Base-by-base conservation (phyloP, 2,329 filamentous ascomycete genomes). In the Rhytidhysteron rufulum region DNA sequence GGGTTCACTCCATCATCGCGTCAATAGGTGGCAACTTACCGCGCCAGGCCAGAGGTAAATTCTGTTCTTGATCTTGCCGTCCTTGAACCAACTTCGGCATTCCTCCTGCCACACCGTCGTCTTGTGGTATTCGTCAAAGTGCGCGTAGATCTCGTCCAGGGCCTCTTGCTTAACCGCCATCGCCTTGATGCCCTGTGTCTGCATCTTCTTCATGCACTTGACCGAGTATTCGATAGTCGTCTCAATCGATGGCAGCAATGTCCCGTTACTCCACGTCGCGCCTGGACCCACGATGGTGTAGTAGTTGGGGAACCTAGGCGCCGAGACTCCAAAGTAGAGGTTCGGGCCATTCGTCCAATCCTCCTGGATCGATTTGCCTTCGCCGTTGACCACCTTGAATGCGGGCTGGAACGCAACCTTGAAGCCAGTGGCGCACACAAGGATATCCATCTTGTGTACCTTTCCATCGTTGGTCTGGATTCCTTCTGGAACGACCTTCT, bases 231-330 rank as follows among this genome's bases (percentile, higher is more conserved):
- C 55, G 33, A 63, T 51, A 0, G 55, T 69, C 10, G 67, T 72
- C 47, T 73, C 70, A 34, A 72, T 69, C 15, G 65, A 67, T 4
- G 67, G 68, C 5, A 72, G 48, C 1, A 72, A 55, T 0, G 67
- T 69, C 33, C 71, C 70, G 21, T 67, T 69, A 17, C 58, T 66
- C 60, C 68, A 73, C 4, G 70, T 73, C 1, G 67, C 67, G 10
- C 55, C 53, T 2, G 68, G 67, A 1, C 68, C 69, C 37, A 66
- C 66, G 41, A 69, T 67, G 27, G 62, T 64, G 49, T 69, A 70
- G 50, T 67, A 69, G 51, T 73, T 73, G 6, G 69, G 70, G 45
- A 69, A 70, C 19, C 54, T 54, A 5, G 68, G 67, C 24, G 69
- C 62, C 8, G 52, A 67, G 11, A 71, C 58, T 38, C 54, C 58